Conservation (phyloP, 768 basidiomycete genomes). For the Gloeostereum incarnatum region DNA sequence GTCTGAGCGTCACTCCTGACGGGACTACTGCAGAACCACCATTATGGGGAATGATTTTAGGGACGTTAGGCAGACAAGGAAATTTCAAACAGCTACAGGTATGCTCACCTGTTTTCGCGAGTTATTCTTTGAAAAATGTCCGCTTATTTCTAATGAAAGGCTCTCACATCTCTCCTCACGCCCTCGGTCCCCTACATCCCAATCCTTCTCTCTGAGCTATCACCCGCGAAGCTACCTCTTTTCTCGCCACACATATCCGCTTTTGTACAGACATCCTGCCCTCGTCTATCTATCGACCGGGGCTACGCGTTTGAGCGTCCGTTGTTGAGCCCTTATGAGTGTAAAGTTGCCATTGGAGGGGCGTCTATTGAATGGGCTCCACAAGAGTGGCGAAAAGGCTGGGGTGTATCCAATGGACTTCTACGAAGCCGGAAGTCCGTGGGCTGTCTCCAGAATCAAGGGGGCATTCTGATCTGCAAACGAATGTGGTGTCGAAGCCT, state of each 20-base stretch:
- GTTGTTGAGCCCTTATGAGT: slow-evolving; percentile 89
- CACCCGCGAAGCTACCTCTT: slow-evolving; percentile 84
- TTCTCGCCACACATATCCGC: slow-evolving; percentile 76
- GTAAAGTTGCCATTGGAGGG: slow-evolving; percentile 73
- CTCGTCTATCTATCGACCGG: slow-evolving; percentile 96
- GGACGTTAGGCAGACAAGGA: slow-evolving; percentile 92
- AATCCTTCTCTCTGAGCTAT: slow-evolving; percentile 94
- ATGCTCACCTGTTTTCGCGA: slow-evolving; percentile 2
- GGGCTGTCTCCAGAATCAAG: slow-evolving; percentile 59
- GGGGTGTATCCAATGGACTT: slow-evolving; percentile 92
- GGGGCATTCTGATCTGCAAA: slow-evolving; percentile 27
- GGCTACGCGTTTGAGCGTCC: slow-evolving; percentile 92
- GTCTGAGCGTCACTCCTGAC: slow-evolving; percentile 30
- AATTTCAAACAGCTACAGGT: slow-evolving; percentile 84
- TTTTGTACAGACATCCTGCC: slow-evolving; percentile 96
- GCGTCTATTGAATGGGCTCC: slow-evolving; percentile 32
- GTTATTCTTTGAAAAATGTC: background rate
- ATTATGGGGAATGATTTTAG: slow-evolving; percentile 90
- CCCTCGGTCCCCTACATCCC: slow-evolving; percentile 70
- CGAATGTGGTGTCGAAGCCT: no score
- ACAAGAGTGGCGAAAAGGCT: slow-evolving; percentile 49
- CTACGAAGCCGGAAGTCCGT: slow-evolving; percentile 73
- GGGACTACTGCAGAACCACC: slow-evolving; percentile 8
- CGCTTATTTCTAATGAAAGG: background rate
- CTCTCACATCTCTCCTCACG: background rate